A percentile compares a stretch with the other conserved stretches of the same genome.
phyloP scores from a whole-genome alignment of 768 basidiomycete genomes.

The Cystoderma amianthinum region DNA sequence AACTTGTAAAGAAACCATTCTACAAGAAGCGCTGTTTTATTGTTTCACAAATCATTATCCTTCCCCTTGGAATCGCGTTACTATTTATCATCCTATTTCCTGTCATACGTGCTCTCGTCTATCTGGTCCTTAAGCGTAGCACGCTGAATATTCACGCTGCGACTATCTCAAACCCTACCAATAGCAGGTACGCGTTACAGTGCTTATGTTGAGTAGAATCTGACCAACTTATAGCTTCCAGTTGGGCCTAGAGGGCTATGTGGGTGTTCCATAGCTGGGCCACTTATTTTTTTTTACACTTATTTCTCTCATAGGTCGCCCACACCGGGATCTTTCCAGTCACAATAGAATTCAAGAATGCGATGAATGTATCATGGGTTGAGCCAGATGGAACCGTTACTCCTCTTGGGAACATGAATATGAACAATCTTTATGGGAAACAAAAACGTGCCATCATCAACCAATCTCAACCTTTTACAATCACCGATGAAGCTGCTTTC shows the following conservation, averaged over 20 bases:
- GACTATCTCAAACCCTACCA: conserved; percentile 44
- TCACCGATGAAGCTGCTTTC: conserved; percentile 51
- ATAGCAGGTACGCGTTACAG: conserved; percentile 41
- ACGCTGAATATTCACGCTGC: conserved; percentile 47
- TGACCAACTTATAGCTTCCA: not conserved
- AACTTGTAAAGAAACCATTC: too few species aligned
- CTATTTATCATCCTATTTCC: conserved; percentile 67
- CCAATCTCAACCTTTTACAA: conserved; percentile 50
- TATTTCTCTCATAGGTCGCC: conserved; percentile 41
- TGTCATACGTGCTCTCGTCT: conserved; percentile 59
- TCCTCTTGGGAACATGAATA: conserved; percentile 44
- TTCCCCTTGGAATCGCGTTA: conserved; percentile 50
- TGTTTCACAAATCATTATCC: conserved; percentile 41
- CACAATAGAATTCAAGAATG: conserved; percentile 51
- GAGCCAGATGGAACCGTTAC: conserved; percentile 34
- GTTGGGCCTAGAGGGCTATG: too few species aligned
- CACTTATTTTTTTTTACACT: not conserved
- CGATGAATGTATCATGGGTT: conserved; percentile 55
- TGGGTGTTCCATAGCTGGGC: too few species aligned
- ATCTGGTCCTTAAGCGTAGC: conserved; percentile 53
- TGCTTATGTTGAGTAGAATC: not conserved
- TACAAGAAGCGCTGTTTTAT: conserved; percentile 65
- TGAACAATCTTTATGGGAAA: conserved; percentile 39
- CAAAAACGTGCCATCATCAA: conserved; percentile 55
- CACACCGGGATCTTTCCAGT: conserved; percentile 65